Percentiles rank a stretch among this genome's conserved stretches.
Evolutionary conservation across 2,329 filamentous ascomycete genomes (phyloP).

Genomic region (Penicillium sp.): DNA sequence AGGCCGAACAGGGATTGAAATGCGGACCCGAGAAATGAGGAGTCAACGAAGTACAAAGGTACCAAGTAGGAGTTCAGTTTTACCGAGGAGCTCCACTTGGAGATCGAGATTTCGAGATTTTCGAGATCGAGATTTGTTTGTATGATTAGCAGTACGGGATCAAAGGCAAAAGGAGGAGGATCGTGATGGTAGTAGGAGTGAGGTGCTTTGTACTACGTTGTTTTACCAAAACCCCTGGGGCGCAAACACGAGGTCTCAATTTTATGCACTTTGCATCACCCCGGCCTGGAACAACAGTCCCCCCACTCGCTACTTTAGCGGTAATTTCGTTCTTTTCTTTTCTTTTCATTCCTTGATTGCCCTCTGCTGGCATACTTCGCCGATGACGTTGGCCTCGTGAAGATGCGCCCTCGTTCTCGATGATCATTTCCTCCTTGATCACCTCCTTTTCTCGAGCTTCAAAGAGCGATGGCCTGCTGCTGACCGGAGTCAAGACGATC

Average conservation of each 20-base stretch:
- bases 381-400: conserved; percentile 19
- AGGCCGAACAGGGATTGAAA: conserved; percentile 29
- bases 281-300: not conserved
- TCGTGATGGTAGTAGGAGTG: too few relatives aligned
- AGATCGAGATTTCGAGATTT: not conserved
- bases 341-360: conserved; percentile 2
- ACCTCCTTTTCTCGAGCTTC: conserved; percentile 15
- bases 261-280: conserved; percentile 16
- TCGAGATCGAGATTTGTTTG: not conserved
- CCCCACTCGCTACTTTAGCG: conserved; percentile 9
- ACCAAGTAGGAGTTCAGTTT: too few relatives aligned
- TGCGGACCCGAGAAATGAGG: conserved; percentile 18
- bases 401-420: conserved; percentile 18
- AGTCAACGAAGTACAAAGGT: not conserved
- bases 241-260: conserved; percentile 1
- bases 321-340: conserved; percentile 4
- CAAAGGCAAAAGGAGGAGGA: too few relatives aligned
- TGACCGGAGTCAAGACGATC: conserved; percentile 12
- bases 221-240: not conserved
- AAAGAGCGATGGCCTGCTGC: conserved; percentile 1
- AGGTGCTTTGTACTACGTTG: too few relatives aligned
- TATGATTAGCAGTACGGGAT: not conserved
- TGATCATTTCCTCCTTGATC: conserved; percentile 20
- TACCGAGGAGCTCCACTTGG: not conserved
- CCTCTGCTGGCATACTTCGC: not conserved